Evolutionary conservation across 306 rosid genomes (phyloP).

Genomic region (Glycine soja): DNA sequence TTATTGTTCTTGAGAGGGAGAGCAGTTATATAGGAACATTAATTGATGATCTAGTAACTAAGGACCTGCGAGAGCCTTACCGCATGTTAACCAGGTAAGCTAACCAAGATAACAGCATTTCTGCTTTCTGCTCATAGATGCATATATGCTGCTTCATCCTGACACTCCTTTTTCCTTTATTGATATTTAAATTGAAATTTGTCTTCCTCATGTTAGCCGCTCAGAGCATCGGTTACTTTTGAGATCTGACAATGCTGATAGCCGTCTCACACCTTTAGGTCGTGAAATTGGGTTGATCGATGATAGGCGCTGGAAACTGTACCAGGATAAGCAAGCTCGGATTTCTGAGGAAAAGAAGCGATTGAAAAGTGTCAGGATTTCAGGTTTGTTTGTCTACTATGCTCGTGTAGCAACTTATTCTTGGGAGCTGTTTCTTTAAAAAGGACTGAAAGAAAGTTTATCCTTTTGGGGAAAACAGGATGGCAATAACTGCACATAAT

Average conservation of each 20-base stretch:
- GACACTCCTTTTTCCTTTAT: conserved; percentile 27
- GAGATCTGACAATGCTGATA: conserved; percentile 96
- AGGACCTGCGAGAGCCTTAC: conserved; percentile 58
- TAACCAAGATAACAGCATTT: conserved; percentile 12
- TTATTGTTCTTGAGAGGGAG: conserved; percentile 93
- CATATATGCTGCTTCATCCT: conserved; percentile 33
- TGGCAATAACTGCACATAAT: not conserved
- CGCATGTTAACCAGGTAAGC: conserved; percentile 58
- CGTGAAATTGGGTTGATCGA: conserved; percentile 92
- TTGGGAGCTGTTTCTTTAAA: conserved; percentile 30
- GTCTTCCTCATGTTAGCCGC: conserved; percentile 67
- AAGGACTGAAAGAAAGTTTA: conserved; percentile 29
- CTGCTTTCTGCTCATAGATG: conserved; percentile 29
- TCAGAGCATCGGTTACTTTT: conserved; percentile 97
- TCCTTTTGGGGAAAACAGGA: conserved; percentile 25
- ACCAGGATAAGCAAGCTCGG: conserved; percentile 84
- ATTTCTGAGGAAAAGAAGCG: conserved; percentile 91
- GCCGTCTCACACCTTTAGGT: conserved; percentile 94
- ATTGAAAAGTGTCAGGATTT: conserved; percentile 75
- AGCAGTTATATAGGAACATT: conserved; percentile 91
- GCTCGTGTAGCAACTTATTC: conserved; percentile 25
- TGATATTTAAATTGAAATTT: not conserved
- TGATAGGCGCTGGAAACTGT: conserved; percentile 92
- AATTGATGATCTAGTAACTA: conserved; percentile 70
- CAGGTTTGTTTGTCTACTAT: conserved; percentile 61